phyloP scores from a whole-genome alignment of 768 basidiomycete genomes.

The Naganishia vishniacii region DNA sequence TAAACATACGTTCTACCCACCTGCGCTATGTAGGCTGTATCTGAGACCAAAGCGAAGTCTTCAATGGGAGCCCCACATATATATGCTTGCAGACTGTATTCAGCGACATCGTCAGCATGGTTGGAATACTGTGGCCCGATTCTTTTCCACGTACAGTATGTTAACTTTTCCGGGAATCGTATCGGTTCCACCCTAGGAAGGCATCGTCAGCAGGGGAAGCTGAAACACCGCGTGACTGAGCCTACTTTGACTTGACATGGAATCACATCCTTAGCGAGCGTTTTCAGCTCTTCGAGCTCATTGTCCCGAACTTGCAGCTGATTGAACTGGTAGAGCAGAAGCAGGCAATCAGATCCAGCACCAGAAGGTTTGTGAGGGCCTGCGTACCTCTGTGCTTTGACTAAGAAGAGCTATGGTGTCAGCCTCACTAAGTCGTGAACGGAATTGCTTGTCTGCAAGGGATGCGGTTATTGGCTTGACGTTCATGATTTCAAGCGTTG shows the following conservation, averaged over 20 bases:
- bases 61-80: conserved; percentile 76
- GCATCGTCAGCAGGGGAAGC: conserved; percentile 1
- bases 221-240: too few species aligned
- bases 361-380: not conserved
- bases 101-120: not conserved
- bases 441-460: conserved; percentile 57
- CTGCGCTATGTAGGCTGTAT: conserved; percentile 87
- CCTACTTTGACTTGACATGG: conserved; percentile 77
- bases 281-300: conserved; percentile 74
- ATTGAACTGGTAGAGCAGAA: conserved; percentile 61
- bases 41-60: conserved; percentile 94
- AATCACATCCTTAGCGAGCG: conserved; percentile 58
- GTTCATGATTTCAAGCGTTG: not conserved
- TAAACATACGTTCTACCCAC: conserved; percentile 34
- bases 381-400: conserved; percentile 76
- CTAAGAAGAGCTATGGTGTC: conserved; percentile 81
- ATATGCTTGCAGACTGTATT: conserved; percentile 63
- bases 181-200: conserved; percentile 67
- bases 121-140: not conserved
- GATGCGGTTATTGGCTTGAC: not conserved
- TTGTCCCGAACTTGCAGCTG: conserved; percentile 91
- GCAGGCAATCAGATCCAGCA: not conserved
- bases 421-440: conserved; percentile 81
- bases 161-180: conserved; percentile 81
- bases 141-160: conserved; percentile 55